Base-by-base conservation (phyloP, 257 asterid species). In the Solanum sparsipilum region DNA sequence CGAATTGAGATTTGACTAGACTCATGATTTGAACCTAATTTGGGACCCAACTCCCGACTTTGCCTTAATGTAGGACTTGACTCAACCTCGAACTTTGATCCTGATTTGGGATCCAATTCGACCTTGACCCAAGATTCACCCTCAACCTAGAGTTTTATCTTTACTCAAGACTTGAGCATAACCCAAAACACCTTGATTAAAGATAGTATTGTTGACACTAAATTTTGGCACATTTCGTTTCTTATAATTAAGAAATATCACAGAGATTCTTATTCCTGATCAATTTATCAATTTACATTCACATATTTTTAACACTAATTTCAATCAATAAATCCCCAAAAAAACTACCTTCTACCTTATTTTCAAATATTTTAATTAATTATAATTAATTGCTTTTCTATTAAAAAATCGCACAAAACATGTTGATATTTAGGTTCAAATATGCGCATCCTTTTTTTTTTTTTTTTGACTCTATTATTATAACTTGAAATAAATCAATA, bases 1-100 rank as follows among this genome's bases (percentile, higher is more conserved):
- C 0, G 0, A 58, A 21, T 7, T 21, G 5, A 21, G 5, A 60
- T 60, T 21, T 2, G 2, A 60, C 13, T 8, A 0, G 2, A 56
- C 1, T 56, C 4, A 23, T 20, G 1, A 21, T 21, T 1, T 9
- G 11, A 60, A 21, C 5, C 2, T 60, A 21, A 60, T 60, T 60
- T 60, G 27, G 5, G 1, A 21, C 0, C 2, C 6, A 3, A 21
- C 6, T 21, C 13, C 4, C 0, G 5, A 7, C 65, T 18, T 1
- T 56, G 2, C 11, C 65, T 11, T 56, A 56, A 18, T 6, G 9
- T 18, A 56, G 9, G n/a, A 60, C 1, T 60, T 8, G 5, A 60
- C 13, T 60, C 13, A 3, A 21, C n/a, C 6, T 60, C 1, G 13
- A 56, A 1, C 2, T 20, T 3, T 1, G 10, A 20, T 20, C 11